Base-by-base conservation (phyloP, 306 rosid species). In the Senna tora region DNA sequence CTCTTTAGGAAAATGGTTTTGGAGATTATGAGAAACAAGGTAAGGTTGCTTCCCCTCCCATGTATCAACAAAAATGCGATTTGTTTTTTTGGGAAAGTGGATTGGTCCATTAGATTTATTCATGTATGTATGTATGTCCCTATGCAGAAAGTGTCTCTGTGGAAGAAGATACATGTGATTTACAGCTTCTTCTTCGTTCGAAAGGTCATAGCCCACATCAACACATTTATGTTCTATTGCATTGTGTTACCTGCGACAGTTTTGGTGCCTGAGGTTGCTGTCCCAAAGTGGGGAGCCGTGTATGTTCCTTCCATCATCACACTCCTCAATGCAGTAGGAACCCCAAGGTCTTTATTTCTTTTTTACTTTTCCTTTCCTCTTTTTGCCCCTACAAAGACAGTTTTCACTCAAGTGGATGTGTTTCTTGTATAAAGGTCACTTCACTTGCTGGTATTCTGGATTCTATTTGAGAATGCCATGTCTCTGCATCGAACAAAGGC, bases 131-230 rank as follows among this genome's bases (percentile, higher is more conserved):
- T 51, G 67, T 39, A 33, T 51, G 67, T 70, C 46, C n/a, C 32
- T 67, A 25, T 77, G 92, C 95, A 94, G 99, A 91, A 85, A 85
- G 97, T 95, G 62, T 17, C 96, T 6, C 17, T 74, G 75, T 95
- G 99, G 97, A 90, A 91, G 90, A 94, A 95, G 82, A 36, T 91
- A 22, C 88, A 95, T 63, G 97, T 95, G 53, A 86, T 89, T 47
- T 94, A 94, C 88, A 94, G 95, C 80, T 94, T 94, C 87, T 94
- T 94, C 90, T 89, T 94, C 67, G 96, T 95, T 19, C 77, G 99
- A 72, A 95, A 95, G 80, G 88, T 91, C 38, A 56, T 91, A 62
- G 99, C 99, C 30, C 99, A 95, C 75, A 67, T 95, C 84, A 83
- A 77, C 71, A 90, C 96, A 2, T 95, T 91, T 78, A 77, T 88